Evolutionary conservation across 2,329 filamentous ascomycete species (phyloP).

Genomic region (Fusarium hainanense): DNA sequence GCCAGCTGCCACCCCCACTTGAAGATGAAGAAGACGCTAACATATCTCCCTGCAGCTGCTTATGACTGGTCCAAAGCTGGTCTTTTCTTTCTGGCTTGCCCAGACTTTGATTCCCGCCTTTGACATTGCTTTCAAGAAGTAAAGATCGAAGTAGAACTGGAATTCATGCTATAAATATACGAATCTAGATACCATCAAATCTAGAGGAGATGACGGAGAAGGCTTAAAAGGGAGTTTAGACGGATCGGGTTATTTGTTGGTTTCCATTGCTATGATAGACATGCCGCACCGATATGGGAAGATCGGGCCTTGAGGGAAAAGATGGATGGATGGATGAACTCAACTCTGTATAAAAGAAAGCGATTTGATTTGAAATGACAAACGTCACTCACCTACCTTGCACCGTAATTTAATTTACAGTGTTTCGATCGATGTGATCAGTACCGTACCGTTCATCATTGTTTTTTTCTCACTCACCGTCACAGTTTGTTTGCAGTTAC

Average conservation of each 20-base stretch:
- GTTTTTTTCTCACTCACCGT: constrained; percentile 19
- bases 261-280: constrained; percentile 40
- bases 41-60: constrained; percentile 68
- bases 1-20: constrained; percentile 20
- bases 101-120: constrained; percentile 98
- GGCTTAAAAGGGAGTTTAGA: constrained; percentile 38
- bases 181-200: constrained; percentile 28
- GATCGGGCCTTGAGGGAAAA: constrained; percentile 29
- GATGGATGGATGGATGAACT: constrained; percentile 36
- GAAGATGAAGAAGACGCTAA: constrained; percentile 21
- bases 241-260: constrained; percentile 36
- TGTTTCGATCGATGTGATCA: constrained; percentile 5
- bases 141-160: constrained; percentile 14
- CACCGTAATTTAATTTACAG: neutral
- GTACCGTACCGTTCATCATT: neutral
- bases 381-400: constrained; percentile 8
- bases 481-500: constrained; percentile 9
- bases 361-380: constrained; percentile 47
- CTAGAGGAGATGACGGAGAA: constrained; percentile 14
- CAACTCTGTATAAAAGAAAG: constrained; percentile 49
- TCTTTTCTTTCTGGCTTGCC: constrained; percentile 99
- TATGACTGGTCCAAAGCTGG: constrained; percentile 98
- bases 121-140: constrained; percentile 60
- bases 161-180: constrained; percentile 28
- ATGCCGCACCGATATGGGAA: constrained; percentile 26